A percentile compares a stretch with the other conserved stretches of the same genome.
Evolutionary conservation across 2,329 filamentous ascomycete genomes (phyloP).

Genomic region (Neofusicoccum sp.): DNA sequence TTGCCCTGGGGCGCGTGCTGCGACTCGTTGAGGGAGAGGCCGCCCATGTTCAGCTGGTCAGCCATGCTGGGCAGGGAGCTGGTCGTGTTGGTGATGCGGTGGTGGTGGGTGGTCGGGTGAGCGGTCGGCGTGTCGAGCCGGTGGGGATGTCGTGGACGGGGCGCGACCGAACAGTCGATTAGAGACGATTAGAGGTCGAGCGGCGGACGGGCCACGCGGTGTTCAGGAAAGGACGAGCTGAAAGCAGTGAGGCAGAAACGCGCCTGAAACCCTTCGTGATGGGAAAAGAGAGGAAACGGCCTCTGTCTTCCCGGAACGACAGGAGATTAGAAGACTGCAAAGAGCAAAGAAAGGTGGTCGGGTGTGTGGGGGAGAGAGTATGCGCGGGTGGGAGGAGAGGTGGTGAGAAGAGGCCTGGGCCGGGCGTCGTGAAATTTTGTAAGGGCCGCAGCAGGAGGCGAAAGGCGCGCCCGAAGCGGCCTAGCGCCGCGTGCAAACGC

Average conservation of each 20-base stretch:
- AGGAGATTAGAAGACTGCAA: slow-evolving; percentile 38
- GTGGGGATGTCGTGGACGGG: not conserved
- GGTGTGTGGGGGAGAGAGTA: slow-evolving; percentile 26
- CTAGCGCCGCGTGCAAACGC: slow-evolving; percentile 3
- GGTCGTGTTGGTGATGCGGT: not conserved
- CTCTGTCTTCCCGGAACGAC: slow-evolving; percentile 38
- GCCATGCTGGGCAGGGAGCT: slow-evolving; percentile 59
- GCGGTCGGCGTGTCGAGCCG: not conserved
- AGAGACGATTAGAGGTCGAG: slow-evolving; percentile 1
- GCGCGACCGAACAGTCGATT: not conserved
- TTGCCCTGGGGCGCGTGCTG: slow-evolving; percentile 54
- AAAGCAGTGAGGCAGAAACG: slow-evolving; percentile 35
- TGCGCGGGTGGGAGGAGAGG: slow-evolving; percentile 12
- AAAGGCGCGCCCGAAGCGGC: slow-evolving; percentile 2
- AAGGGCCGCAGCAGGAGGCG: slow-evolving; percentile 15
- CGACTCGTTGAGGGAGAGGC: slow-evolving; percentile 67
- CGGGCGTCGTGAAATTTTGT: slow-evolving; percentile 18
- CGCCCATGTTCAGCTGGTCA: slow-evolving; percentile 79
- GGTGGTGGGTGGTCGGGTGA: no score
- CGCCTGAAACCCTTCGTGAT: slow-evolving; percentile 40
- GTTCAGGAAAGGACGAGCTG: slow-evolving; percentile 14
- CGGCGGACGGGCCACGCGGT: slow-evolving; percentile 4
- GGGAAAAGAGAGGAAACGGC: slow-evolving; percentile 34
- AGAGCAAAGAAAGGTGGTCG: slow-evolving; percentile 32
- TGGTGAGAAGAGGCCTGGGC: slow-evolving; percentile 22